Base-by-base conservation (phyloP, 2,329 filamentous ascomycete genomes). In the Coleophoma crateriformis region DNA sequence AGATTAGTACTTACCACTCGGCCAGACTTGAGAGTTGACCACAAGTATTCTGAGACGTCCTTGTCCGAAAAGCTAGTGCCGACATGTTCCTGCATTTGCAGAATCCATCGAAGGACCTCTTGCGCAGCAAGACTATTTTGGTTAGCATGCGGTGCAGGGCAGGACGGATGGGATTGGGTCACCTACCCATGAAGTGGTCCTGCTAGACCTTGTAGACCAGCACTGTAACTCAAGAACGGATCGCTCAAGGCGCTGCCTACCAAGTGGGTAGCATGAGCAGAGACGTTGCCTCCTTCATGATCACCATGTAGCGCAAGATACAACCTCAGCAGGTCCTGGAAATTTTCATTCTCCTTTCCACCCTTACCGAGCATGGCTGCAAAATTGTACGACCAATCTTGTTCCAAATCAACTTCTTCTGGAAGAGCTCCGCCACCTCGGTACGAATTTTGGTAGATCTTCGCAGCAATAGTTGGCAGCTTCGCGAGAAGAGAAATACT, bases 381-480 rank as follows among this genome's bases (percentile, higher is more conserved):
- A 64, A 96, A 99, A 79, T 99, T 99, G 78, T 96, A 95, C 1
- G 91, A 87, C 94, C 94, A 99, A 71, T 99, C 94, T 72, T 96
- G 89, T 59, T 87, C 79, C 50, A 82, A 71, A 62, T 99, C 91
- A 45, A 95, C 76, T 68, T 87, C 75, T 60, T 85, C 81, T 8
- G 89, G 84, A 54, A 96, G 76, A 57, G 87, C 75, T 64, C 86
- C 84, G 68, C 92, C 83, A 67, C 91, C 82, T 60, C 77, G 72
- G 79, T 94, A 88, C 56, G 90, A 77, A 69, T 94, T 94, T 65
- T 96, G 90, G 78, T 99, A 96, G 65, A 99, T 96, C 72, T 96
- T 95, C 51, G 94, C 94, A 27, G 94, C 94, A 60, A 99, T 91
- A 54, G 90, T 95, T 55, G 94, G 94, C 48, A 99, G 85, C 78